Evolutionary conservation across 2,329 filamentous ascomycete genomes (phyloP).

Genomic region (Xylaria arbuscula): DNA sequence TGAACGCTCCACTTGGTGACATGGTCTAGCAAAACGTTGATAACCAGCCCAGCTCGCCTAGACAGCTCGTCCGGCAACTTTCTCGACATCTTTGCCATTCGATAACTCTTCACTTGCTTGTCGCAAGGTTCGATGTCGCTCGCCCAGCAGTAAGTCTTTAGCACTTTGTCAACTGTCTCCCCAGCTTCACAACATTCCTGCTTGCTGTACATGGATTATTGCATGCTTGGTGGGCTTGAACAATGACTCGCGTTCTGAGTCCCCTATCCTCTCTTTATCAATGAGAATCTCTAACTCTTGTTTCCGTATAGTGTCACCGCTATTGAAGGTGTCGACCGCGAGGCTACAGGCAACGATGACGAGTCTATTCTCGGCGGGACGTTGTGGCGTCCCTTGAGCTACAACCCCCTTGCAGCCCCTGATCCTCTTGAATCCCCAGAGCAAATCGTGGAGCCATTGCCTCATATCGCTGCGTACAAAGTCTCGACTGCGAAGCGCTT

Average conservation of each 20-base stretch:
- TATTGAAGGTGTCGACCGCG: constrained; percentile 56
- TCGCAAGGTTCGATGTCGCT: constrained; percentile 53
- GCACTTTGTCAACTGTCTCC: not conserved
- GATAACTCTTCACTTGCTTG: constrained; percentile 10
- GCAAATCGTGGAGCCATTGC: constrained; percentile 42
- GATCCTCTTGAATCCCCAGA: constrained; percentile 47
- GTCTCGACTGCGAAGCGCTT: constrained; percentile 46
- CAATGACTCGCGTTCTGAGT: not conserved
- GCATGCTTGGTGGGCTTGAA: not conserved
- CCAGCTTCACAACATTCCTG: not conserved
- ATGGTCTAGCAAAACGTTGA: constrained; percentile 15
- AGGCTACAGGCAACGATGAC: constrained; percentile 37
- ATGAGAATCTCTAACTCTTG: constrained; percentile 2
- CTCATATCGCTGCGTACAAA: constrained; percentile 50
- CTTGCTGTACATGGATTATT: not conserved
- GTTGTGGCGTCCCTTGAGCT: constrained; percentile 48
- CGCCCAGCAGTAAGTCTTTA: constrained; percentile 51
- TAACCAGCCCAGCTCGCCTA: constrained; percentile 9
- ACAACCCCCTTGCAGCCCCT: constrained; percentile 45
- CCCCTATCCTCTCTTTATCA: not conserved
- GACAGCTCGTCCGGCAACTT: not conserved
- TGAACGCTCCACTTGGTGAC: constrained; percentile 8
- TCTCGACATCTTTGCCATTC: constrained; percentile 8
- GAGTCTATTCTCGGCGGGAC: constrained; percentile 39
- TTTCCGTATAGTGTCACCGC: constrained; percentile 49